phyloP scores from a whole-genome alignment of 164 flowering plant species.

The Tetracentron sinense region DNA sequence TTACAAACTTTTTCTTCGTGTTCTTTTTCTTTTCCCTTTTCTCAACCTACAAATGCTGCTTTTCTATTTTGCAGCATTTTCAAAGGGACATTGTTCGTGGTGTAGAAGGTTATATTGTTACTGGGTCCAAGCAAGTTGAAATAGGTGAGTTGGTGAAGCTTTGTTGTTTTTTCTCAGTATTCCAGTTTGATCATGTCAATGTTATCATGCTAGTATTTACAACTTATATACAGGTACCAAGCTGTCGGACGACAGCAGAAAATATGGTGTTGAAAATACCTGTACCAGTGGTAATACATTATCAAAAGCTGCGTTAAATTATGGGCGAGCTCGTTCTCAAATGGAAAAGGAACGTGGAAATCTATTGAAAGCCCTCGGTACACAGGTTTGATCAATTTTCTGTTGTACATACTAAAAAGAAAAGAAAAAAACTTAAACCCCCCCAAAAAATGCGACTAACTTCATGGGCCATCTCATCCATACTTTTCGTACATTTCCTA shows the following conservation, averaged over 20 bases:
- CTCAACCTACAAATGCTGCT: background rate
- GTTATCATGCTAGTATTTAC: background rate
- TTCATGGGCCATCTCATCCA: no score
- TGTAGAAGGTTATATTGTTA: conserved; percentile 77
- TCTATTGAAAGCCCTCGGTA: conserved; percentile 74
- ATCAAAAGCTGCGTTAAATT: conserved; percentile 71
- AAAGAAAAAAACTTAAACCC: no score
- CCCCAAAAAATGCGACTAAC: no score
- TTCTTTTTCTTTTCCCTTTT: background rate
- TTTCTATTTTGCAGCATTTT: conserved; percentile 54
- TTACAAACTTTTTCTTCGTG: no score
- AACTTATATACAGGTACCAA: conserved; percentile 52
- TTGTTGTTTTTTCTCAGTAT: conserved; percentile 1
- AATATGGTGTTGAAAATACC: conserved; percentile 83
- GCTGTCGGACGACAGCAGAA: conserved; percentile 82
- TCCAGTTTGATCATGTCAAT: background rate
- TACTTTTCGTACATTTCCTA: no score
- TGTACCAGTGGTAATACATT: conserved; percentile 79
- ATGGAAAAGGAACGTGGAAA: conserved; percentile 85
- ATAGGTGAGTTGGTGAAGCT: conserved; percentile 51
- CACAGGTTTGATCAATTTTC: conserved; percentile 62
- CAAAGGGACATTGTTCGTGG: conserved; percentile 94
- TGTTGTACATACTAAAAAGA: background rate
- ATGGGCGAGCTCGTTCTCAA: conserved; percentile 66
- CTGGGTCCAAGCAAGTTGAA: conserved; percentile 88